Evolutionary conservation across 306 rosid genomes (phyloP).

Genomic region (Lathyrus oleraceus): DNA sequence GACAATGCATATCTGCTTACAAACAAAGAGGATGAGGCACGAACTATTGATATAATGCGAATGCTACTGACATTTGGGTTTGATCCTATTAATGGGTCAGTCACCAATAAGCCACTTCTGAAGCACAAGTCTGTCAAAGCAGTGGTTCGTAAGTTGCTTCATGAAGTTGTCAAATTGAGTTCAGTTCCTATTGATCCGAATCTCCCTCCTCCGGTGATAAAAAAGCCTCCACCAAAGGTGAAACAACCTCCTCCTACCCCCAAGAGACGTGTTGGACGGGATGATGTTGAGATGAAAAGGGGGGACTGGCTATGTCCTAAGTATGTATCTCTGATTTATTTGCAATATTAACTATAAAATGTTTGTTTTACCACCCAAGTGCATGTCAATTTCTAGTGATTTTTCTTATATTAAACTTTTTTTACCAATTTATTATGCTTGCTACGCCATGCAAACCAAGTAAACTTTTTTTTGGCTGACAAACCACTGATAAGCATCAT

Average conservation of each 20-base stretch:
- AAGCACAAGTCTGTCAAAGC: slow-evolving; percentile 76
- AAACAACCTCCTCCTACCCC: slow-evolving; percentile 96
- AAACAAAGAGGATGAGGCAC: slow-evolving; percentile 90
- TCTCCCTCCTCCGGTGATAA: slow-evolving; percentile 83
- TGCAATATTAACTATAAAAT: slow-evolving; percentile 2
- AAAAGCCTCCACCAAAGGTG: slow-evolving; percentile 84
- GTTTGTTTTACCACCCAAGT: slow-evolving; percentile 19
- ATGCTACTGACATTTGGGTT: slow-evolving; percentile 72
- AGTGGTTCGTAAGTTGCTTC: slow-evolving; percentile 85
- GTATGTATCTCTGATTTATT: slow-evolving; percentile 54
- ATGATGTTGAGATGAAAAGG: slow-evolving; percentile 95
- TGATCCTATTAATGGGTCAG: slow-evolving; percentile 71
- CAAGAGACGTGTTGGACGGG: slow-evolving; percentile 83
- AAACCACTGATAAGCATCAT: background rate
- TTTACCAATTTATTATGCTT: slow-evolving; percentile 16
- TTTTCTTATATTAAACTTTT: background rate
- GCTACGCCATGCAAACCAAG: slow-evolving; percentile 1
- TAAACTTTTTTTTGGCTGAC: slow-evolving; percentile 22
- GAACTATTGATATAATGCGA: slow-evolving; percentile 86
- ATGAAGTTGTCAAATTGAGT: slow-evolving; percentile 91
- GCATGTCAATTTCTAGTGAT: slow-evolving; percentile 30
- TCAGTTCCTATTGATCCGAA: slow-evolving; percentile 93
- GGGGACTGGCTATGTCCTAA: slow-evolving; percentile 99
- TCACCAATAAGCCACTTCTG: slow-evolving; percentile 60
- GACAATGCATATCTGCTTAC: slow-evolving; percentile 79